phyloP scores from a whole-genome alignment of 257 asterid species.

The Lithospermum erythrorhizon region DNA sequence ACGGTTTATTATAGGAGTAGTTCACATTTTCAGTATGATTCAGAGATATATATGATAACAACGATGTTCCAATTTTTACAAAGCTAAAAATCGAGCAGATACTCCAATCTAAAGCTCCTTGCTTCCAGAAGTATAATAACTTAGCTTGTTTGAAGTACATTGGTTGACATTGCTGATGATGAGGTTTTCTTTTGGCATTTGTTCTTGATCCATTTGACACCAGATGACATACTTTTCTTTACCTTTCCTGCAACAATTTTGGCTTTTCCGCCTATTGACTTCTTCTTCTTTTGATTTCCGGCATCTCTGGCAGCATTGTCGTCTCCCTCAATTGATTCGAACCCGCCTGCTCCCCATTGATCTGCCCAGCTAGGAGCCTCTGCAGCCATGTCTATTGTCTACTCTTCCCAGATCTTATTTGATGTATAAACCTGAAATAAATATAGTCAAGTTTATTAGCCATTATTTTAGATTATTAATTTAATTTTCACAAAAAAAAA shows the following conservation, averaged over 20 bases:
- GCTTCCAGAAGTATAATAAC: no score
- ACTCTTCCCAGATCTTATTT: background rate
- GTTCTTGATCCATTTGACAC: conserved; percentile 66
- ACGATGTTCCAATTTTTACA: no score
- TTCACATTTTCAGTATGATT: no score
- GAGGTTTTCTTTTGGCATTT: conserved; percentile 57
- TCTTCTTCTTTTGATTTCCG: conserved; percentile 17
- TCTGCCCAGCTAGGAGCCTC: conserved; percentile 93
- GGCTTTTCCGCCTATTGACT: conserved; percentile 43
- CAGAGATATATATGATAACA: no score
- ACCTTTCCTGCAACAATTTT: conserved; percentile 57
- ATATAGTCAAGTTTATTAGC: background rate
- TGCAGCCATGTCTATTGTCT: conserved; percentile 33
- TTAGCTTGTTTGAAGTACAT: no score
- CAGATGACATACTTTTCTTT: conserved; percentile 45
- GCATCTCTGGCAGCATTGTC: conserved; percentile 28
- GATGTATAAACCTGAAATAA: no score
- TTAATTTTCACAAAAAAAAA: no score
- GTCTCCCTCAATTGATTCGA: conserved; percentile 52
- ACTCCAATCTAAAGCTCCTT: no score
- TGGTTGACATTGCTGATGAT: no score
- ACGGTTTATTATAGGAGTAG: no score
- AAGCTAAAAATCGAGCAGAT: no score
- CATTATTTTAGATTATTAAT: no score
- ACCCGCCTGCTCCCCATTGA: conserved; percentile 94